phyloP scores from a whole-genome alignment of 2,329 filamentous ascomycete species.

The Trichoderma sp. region DNA sequence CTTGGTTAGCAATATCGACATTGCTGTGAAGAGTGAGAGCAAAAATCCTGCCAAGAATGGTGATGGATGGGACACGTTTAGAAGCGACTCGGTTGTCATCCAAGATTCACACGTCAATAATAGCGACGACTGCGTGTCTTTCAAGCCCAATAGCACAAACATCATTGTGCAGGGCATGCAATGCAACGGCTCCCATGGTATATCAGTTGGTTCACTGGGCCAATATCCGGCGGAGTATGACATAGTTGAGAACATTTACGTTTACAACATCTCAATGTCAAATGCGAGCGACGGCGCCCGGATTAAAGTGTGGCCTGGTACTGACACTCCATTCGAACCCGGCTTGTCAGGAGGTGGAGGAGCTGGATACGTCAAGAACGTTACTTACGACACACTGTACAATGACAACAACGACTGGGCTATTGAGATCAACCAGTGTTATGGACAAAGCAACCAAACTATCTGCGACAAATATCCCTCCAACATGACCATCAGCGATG shows the following conservation, averaged over 20 bases:
- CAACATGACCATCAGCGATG: constrained; percentile 2
- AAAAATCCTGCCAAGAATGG: constrained; percentile 3
- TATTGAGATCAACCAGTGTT: constrained; percentile 8
- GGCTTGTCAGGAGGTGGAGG: constrained; percentile 1
- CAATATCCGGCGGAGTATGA: constrained; percentile 7
- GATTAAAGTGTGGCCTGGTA: constrained; percentile 1
- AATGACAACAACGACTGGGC: constrained; percentile 11
- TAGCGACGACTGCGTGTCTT: constrained; percentile 4
- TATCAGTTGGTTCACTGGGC: not conserved
- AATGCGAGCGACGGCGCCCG: constrained; percentile 1
- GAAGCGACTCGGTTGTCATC: not conserved
- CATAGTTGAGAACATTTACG: not conserved
- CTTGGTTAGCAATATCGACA: not conserved
- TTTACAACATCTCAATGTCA: constrained; percentile 1
- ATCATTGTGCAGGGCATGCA: constrained; percentile 1
- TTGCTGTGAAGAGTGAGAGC: not conserved
- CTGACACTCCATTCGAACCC: not conserved
- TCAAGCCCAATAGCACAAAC: constrained; percentile 8
- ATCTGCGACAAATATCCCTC: constrained; percentile 2
- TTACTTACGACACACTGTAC: constrained; percentile 1
- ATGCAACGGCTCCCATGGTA: constrained; percentile 2
- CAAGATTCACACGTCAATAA: not conserved
- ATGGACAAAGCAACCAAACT: constrained; percentile 7
- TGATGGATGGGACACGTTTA: constrained; percentile 1
- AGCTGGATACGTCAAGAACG: not conserved